Percentiles rank a stretch among this genome's conserved stretches.
Evolutionary conservation across 2,329 filamentous ascomycete species (phyloP).

Genomic region (Neonectria ditissima): DNA sequence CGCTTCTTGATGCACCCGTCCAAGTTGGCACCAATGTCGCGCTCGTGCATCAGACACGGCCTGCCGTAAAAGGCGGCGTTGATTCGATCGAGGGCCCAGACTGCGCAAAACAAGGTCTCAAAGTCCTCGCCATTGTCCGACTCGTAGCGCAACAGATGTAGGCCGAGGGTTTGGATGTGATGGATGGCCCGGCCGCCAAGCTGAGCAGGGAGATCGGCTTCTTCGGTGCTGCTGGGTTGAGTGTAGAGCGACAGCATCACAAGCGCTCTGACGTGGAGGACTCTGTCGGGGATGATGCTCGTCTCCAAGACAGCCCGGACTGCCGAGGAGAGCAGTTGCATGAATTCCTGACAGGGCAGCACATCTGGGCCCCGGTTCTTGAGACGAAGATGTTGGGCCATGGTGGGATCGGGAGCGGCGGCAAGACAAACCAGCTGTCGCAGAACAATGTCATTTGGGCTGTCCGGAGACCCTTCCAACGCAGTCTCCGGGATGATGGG

Average conservation of each 20-base stretch:
- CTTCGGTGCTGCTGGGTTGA: conserved; percentile 65
- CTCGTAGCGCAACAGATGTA: conserved; percentile 62
- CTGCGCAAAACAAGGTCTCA: conserved; percentile 66
- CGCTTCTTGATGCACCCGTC: conserved; percentile 63
- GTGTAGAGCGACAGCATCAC: conserved; percentile 69
- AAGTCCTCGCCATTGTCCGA: conserved; percentile 55
- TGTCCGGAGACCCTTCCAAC: conserved; percentile 46
- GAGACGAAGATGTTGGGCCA: conserved; percentile 59
- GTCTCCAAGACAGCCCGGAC: conserved; percentile 64
- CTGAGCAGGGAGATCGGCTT: conserved; percentile 66
- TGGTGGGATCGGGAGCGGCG: conserved; percentile 62
- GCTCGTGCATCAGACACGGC: conserved; percentile 69
- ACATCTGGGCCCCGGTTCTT: conserved; percentile 52
- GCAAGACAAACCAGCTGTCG: conserved; percentile 68
- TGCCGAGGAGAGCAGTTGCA: conserved; percentile 60
- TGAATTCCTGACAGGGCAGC: conserved; percentile 61
- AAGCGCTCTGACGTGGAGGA: conserved; percentile 66
- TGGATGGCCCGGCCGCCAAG: conserved; percentile 66
- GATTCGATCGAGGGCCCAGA: conserved; percentile 72
- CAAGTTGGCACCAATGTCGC: conserved; percentile 67
- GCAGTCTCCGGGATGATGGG: conserved; percentile 60
- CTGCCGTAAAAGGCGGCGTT: conserved; percentile 71
- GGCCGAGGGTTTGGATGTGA: conserved; percentile 66
- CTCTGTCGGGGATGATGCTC: conserved; percentile 64
- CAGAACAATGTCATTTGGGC: conserved; percentile 57